Conservation (phyloP, 495 filamentous ascomycete species). For the Schizothecium vesticola region DNA sequence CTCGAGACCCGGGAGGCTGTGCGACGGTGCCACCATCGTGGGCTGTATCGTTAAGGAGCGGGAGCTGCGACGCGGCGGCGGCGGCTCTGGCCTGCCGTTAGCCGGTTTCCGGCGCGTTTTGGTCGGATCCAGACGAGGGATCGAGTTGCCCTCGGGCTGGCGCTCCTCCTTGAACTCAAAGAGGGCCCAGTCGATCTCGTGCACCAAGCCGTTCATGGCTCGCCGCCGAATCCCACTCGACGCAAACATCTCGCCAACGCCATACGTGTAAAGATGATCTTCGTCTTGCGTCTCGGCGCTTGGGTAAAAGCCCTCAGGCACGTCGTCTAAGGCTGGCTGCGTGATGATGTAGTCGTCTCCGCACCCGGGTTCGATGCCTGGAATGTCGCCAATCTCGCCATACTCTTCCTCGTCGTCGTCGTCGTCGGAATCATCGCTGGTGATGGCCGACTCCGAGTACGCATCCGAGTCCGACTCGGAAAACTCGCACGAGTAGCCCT, state of each 20-base stretch:
- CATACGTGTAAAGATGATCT: conserved; percentile 68
- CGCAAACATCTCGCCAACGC: conserved; percentile 77
- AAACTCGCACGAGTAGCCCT: conserved; percentile 44
- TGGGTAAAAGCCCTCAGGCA: conserved; percentile 72
- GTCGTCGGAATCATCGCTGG: conserved; percentile 40
- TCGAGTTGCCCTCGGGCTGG: conserved; percentile 63
- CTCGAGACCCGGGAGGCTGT: conserved; percentile 57
- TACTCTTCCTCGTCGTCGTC: conserved; percentile 40
- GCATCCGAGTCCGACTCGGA: conserved; percentile 53
- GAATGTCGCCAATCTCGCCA: conserved; percentile 70
- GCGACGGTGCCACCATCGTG: conserved; percentile 38
- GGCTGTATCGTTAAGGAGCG: conserved; percentile 27
- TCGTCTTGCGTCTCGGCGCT: conserved; percentile 44
- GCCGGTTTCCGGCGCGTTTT: conserved; percentile 30
- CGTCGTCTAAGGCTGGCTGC: conserved; percentile 83
- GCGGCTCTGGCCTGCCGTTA: conserved; percentile 9
- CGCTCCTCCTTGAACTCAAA: conserved; percentile 73
- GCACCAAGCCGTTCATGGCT: conserved; percentile 54
- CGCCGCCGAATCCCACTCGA: conserved; percentile 81
- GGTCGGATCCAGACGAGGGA: conserved; percentile 42
- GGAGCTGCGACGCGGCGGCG: background rate
- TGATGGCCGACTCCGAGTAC: conserved; percentile 41
- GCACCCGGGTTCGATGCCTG: conserved; percentile 70
- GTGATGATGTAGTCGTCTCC: conserved; percentile 70
- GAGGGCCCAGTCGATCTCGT: conserved; percentile 95